phyloP scores from a whole-genome alignment of 306 rosid genomes.

The Acacia crassicarpa region DNA sequence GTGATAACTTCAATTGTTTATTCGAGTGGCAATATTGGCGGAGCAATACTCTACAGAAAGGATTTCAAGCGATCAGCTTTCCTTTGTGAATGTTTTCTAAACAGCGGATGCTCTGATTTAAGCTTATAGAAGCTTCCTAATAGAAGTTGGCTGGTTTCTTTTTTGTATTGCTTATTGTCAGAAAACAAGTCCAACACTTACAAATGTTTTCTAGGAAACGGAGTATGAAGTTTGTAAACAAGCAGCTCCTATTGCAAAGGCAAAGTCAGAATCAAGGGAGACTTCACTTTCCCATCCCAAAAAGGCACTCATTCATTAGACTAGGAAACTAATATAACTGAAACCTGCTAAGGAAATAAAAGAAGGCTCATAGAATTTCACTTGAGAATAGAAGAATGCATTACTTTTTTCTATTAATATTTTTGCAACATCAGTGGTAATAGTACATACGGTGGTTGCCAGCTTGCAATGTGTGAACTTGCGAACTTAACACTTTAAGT shows the following conservation, averaged over 20 bases:
- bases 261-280: not conserved
- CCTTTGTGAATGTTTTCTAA: conserved; percentile 12
- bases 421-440: not conserved
- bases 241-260: not conserved
- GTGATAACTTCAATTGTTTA: conserved; percentile 4
- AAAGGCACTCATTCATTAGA: not conserved
- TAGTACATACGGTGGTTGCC: conserved; percentile 15
- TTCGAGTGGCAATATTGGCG: conserved; percentile 15
- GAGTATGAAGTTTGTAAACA: not conserved
- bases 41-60: conserved; percentile 15
- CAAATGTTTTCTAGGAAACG: not conserved
- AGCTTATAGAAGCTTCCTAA: conserved; percentile 24
- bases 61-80: conserved; percentile 16
- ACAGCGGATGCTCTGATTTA: not conserved
- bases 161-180: not conserved
- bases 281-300: not conserved
- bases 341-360: conserved; percentile 17
- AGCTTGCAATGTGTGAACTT: not conserved
- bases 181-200: not conserved
- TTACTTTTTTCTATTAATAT: conserved; percentile 6
- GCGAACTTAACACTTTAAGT: conserved; percentile 1
- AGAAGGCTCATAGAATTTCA: conserved; percentile 3
- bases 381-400: not conserved
- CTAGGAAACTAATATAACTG: conserved; percentile 3
- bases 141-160: conserved; percentile 15